A percentile compares a stretch with the other conserved stretches of the same genome.
phyloP scores from a whole-genome alignment of 371 early-diverging fungal species.

The Zancudomyces culisetae region DNA sequence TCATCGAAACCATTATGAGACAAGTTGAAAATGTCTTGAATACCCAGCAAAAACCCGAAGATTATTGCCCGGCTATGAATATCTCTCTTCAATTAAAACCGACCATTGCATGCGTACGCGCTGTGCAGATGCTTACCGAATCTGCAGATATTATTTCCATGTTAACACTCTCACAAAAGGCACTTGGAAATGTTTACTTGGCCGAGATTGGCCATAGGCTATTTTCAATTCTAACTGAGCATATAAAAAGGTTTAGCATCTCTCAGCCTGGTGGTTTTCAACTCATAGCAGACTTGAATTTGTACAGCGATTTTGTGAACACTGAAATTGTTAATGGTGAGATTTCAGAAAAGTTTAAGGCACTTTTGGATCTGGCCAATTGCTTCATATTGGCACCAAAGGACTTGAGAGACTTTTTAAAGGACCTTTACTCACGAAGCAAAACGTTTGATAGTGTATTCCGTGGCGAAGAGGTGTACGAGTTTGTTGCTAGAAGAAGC shows the following conservation, averaged over 20 bases:
- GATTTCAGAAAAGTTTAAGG: constrained; percentile 57
- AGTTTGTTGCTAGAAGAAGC: constrained; percentile 67
- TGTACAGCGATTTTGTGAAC: constrained; percentile 45
- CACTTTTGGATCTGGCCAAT: constrained; percentile 80
- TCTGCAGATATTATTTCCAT: constrained; percentile 48
- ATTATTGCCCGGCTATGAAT: constrained; percentile 45
- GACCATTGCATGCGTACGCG: constrained; percentile 46
- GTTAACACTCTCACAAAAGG: constrained; percentile 37
- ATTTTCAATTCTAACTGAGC: constrained; percentile 57
- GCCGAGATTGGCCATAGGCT: constrained; percentile 71
- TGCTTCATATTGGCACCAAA: constrained; percentile 69
- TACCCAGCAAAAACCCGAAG: constrained; percentile 35
- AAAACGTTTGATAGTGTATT: constrained; percentile 66
- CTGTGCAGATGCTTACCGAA: constrained; percentile 60
- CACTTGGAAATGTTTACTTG: constrained; percentile 75
- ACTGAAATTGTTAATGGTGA: constrained; percentile 42
- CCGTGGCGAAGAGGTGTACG: constrained; percentile 76
- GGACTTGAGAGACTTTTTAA: constrained; percentile 64
- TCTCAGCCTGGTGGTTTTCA: constrained; percentile 49
- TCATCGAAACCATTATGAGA: constrained; percentile 54
- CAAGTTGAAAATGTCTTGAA: constrained; percentile 55
- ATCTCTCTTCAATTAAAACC: constrained; percentile 34
- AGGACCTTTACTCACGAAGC: constrained; percentile 45
- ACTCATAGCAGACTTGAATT: constrained; percentile 64
- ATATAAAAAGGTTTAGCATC: constrained; percentile 56